These are phyloP conservation scores for Talaromyces trachyspermus DNA, from an alignment of 495 filamentous ascomycete genomes.

Conservation along the genomic window DNA sequence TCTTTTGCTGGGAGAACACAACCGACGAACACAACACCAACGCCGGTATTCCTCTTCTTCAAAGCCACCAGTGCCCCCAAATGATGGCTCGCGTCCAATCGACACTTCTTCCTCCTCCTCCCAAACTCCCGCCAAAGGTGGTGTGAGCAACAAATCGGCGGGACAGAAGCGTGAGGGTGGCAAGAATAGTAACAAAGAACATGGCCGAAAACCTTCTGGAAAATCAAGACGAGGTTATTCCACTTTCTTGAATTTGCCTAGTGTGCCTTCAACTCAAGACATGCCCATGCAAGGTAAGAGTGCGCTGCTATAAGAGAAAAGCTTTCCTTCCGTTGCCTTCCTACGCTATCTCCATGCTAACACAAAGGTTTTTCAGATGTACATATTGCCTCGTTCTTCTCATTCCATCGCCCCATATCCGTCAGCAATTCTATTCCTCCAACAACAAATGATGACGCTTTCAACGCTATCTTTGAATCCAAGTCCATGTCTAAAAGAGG, in stretches of 20 bases:
- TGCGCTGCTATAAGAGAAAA: slow-evolving; percentile 12
- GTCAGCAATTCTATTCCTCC: slow-evolving; percentile 73
- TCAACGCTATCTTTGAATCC: slow-evolving; percentile 69
- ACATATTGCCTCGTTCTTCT: slow-evolving; percentile 86
- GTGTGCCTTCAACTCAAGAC: slow-evolving; percentile 78
- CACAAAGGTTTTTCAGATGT: slow-evolving; percentile 52
- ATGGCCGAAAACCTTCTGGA: neutral
- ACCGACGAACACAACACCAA: slow-evolving; percentile 34
- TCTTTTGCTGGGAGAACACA: slow-evolving; percentile 22
- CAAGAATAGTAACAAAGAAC: neutral
- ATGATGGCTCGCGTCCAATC: slow-evolving; percentile 36
- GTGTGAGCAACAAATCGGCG: slow-evolving; percentile 30
- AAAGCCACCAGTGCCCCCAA: slow-evolving; percentile 38
- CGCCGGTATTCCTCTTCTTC: slow-evolving; percentile 49
- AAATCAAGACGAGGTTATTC: slow-evolving; percentile 26
- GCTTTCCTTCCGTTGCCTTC: slow-evolving; percentile 9
- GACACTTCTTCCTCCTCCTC: slow-evolving; percentile 27
- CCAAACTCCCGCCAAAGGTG: slow-evolving; percentile 33
- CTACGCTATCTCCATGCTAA: slow-evolving; percentile 6
- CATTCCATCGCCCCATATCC: slow-evolving; percentile 88
- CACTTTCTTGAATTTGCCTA: slow-evolving; percentile 56
- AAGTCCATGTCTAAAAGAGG: slow-evolving; percentile 43
- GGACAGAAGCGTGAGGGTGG: slow-evolving; percentile 32
- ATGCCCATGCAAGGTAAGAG: slow-evolving; percentile 68
- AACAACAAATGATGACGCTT: slow-evolving; percentile 60